Percentiles rank a stretch among this genome's conserved stretches.
These are phyloP conservation scores for Leccinum subgranulosum DNA, from an alignment of 768 basidiomycete species.

Conservation along the genomic window DNA sequence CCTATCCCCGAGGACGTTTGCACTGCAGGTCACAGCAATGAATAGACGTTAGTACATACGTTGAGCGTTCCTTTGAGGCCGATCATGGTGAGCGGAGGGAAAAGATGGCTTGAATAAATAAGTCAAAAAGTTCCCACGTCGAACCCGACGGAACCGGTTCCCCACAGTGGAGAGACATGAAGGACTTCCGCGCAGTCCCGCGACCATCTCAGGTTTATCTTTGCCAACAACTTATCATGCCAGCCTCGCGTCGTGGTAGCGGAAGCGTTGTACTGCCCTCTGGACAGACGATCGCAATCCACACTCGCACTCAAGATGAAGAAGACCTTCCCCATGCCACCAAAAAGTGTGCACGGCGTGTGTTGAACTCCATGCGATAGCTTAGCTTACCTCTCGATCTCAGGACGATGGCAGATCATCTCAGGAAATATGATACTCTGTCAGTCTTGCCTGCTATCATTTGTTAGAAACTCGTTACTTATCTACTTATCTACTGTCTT, in stretches of 20 bases:
- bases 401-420: constrained; percentile 92
- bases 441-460: constrained; percentile 41
- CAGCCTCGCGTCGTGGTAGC: constrained; percentile 72
- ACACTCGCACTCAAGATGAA: constrained; percentile 85
- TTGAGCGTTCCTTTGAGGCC: constrained; percentile 92
- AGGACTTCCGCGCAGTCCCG: not conserved
- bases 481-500: not conserved
- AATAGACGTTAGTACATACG: constrained; percentile 40
- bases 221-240: constrained; percentile 42
- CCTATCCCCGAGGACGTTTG: constrained; percentile 40
- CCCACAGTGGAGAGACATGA: not conserved
- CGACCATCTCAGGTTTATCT: not conserved
- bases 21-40: not conserved
- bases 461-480: not conserved
- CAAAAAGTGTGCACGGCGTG: constrained; percentile 61
- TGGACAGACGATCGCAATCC: constrained; percentile 80
- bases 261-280: constrained; percentile 68
- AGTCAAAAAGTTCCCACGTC: constrained; percentile 27
- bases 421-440: constrained; percentile 86
- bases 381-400: constrained; percentile 7
- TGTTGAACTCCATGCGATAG: not conserved
- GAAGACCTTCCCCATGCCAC: constrained; percentile 90
- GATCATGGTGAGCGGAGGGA: constrained; percentile 57
- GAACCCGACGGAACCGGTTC: not conserved
- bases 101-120: constrained; percentile 3